Evolutionary conservation across 140 eudicot genomes (phyloP).

Genomic region (Flaveria floridana): DNA sequence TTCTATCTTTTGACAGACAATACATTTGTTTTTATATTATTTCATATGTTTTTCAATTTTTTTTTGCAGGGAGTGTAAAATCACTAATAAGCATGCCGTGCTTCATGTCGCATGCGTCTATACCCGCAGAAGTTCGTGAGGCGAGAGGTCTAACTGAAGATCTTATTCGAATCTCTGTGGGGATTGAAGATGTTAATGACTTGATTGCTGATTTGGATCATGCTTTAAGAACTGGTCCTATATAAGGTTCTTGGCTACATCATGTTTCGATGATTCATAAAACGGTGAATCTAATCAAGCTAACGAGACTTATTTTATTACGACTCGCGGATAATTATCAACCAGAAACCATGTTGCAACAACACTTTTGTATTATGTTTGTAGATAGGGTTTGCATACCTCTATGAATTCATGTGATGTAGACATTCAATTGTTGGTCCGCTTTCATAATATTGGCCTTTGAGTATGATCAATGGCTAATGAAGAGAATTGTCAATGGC

Average conservation of each 20-base stretch:
- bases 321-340: not conserved
- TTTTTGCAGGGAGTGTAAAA: slow-evolving; percentile 78
- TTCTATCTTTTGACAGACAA: not conserved
- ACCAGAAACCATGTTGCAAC: slow-evolving; percentile 4
- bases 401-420: slow-evolving; percentile 3
- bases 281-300: not conserved
- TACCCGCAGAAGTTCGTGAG: slow-evolving; percentile 83
- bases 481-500: not conserved
- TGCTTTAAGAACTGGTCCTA: slow-evolving; percentile 74
- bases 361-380: not conserved
- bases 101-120: slow-evolving; percentile 95
- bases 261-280: slow-evolving; percentile 11
- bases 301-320: not conserved
- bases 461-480: not conserved
- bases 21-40: not conserved
- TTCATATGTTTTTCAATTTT: not conserved
- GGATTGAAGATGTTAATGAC: slow-evolving; percentile 91
- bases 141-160: slow-evolving; percentile 91
- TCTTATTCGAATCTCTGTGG: slow-evolving; percentile 90
- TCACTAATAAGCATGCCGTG: slow-evolving; percentile 98
- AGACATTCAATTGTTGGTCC: not conserved
- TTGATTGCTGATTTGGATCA: slow-evolving; percentile 80
- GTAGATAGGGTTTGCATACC: slow-evolving; percentile 18
- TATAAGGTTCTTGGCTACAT: slow-evolving; percentile 26
- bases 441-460: slow-evolving; percentile 9